phyloP scores from a whole-genome alignment of 176 grass and related monocot genomes.

The Oryza australiensis region DNA sequence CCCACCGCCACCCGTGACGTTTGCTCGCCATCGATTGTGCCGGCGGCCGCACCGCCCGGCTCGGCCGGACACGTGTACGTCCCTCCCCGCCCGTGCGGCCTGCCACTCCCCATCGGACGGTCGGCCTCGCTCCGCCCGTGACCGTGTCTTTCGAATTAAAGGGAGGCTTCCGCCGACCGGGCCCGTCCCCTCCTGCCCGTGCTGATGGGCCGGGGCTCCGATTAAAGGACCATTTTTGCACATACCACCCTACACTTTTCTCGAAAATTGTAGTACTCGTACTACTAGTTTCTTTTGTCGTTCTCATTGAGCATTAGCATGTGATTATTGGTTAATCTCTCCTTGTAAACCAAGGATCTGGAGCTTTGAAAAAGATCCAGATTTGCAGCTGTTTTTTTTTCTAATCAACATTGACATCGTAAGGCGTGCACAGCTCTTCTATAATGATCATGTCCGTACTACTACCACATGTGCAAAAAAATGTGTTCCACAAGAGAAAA shows the following conservation, averaged over 20 bases:
- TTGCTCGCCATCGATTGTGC: background rate
- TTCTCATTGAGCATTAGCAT: background rate
- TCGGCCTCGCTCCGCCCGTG: conserved; percentile 14
- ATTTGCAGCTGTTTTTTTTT: conserved; percentile 48
- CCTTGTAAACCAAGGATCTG: background rate
- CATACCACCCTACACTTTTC: background rate
- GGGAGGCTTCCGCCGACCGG: conserved; percentile 1
- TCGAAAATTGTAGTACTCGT: background rate
- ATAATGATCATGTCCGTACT: conserved; percentile 32
- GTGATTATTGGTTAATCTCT: background rate
- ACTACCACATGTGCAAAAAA: background rate
- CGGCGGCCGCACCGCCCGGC: background rate
- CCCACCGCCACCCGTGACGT: conserved; percentile 31
- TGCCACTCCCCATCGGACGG: background rate
- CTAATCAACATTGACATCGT: background rate
- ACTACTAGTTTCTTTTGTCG: background rate
- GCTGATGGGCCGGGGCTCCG: background rate
- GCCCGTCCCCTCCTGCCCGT: background rate
- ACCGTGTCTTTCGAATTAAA: conserved; percentile 46
- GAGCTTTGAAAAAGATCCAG: background rate
- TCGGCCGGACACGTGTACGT: background rate
- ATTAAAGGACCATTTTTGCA: conserved; percentile 29
- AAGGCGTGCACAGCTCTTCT: background rate
- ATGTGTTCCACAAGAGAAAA: background rate
- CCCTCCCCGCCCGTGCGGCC: background rate